A percentile compares a stretch with the other conserved stretches of the same genome.
These are phyloP conservation scores for Xylaria sp. DNA, from an alignment of 495 filamentous ascomycete genomes.

Conservation along the genomic window DNA sequence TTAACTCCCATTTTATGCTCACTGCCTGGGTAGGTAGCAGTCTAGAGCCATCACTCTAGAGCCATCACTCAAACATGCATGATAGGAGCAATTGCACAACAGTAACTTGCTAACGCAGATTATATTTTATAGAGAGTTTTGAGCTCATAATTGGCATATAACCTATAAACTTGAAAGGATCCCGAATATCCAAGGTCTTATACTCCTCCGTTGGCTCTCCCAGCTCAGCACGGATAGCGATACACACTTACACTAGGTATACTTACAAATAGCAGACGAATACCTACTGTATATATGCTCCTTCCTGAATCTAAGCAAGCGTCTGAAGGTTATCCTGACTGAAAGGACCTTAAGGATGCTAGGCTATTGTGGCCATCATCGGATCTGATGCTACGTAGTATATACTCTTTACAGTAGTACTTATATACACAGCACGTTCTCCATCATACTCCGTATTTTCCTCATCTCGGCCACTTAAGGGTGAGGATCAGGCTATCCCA, in stretches of 20 bases:
- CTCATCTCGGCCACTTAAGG: neutral
- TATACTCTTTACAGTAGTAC: too few species aligned
- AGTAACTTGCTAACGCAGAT: neutral
- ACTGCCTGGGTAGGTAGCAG: too few species aligned
- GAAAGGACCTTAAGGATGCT: neutral
- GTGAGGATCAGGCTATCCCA: neutral
- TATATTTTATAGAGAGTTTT: neutral
- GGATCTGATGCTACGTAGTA: too few species aligned
- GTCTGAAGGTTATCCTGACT: neutral
- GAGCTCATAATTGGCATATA: neutral
- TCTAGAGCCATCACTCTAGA: neutral
- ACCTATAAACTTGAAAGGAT: neutral
- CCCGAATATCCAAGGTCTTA: neutral
- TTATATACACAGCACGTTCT: neutral
- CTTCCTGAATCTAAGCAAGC: neutral
- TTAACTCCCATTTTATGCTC: neutral
- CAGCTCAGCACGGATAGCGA: too few species aligned
- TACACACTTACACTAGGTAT: neutral
- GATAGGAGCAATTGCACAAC: neutral
- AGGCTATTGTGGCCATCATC: neutral
- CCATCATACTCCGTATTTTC: neutral
- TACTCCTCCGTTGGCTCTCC: too few species aligned
- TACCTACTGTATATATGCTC: neutral
- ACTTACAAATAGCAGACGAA: neutral
- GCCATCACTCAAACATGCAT: neutral